Percentiles rank a stretch among this genome's conserved stretches.
Evolutionary conservation across 2,329 filamentous ascomycete species (phyloP).

Genomic region (Calycina herbarum): DNA sequence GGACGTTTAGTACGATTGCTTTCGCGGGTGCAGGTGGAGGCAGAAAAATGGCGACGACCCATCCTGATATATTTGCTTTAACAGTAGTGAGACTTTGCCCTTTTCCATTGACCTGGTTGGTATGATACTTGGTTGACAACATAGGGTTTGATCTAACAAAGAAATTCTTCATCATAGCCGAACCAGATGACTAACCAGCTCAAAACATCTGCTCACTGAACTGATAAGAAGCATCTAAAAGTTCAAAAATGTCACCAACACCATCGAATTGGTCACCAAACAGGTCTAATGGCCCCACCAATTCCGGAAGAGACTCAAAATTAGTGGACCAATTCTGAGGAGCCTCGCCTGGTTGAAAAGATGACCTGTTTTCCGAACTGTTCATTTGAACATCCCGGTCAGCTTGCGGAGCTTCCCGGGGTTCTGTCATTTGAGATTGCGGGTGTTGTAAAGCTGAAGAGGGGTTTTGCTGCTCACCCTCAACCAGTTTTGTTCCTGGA

Average conservation of each 20-base stretch:
- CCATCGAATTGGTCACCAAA: not conserved
- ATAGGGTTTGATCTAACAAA: not conserved
- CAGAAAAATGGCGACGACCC: too few species aligned
- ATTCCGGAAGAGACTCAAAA: not conserved
- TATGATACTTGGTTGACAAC: not conserved
- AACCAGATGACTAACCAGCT: not conserved
- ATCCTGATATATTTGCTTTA: too few species aligned
- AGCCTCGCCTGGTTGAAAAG: not conserved
- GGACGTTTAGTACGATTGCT: too few species aligned
- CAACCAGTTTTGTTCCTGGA: not conserved
- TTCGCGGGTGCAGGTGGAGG: too few species aligned
- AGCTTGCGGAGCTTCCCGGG: not conserved
- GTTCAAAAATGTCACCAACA: slow-evolving; percentile 21
- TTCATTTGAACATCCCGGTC: not conserved
- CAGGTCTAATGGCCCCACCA: not conserved
- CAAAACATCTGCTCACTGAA: slow-evolving; percentile 19
- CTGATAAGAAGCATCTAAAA: slow-evolving; percentile 27
- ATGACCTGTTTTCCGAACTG: not conserved
- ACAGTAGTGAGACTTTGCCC: too few species aligned
- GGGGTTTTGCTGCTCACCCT: not conserved
- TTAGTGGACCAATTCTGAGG: not conserved
- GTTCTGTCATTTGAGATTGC: not conserved
- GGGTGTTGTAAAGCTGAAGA: not conserved
- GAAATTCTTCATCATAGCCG: not conserved
- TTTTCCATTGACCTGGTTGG: too few species aligned